Evolutionary conservation across 140 eudicot species (phyloP), one percentile per base, ranked within the genome.

Genomic region (Stevia rebaudiana): DNA sequence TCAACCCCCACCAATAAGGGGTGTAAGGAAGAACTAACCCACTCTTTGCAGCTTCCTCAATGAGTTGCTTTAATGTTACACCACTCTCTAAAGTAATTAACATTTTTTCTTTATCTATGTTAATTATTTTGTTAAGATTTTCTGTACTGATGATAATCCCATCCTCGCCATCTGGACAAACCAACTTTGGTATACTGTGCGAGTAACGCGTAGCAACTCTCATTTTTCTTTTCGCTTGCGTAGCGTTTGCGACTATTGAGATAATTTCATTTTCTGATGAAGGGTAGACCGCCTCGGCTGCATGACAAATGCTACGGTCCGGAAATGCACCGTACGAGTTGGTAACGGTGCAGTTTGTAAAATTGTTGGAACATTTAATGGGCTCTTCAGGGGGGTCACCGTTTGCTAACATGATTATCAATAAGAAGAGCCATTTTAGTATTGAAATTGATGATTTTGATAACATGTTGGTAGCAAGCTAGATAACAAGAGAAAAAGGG

Each of bases 1-100:
- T 86, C 70, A 89, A 37, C 0, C 97, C 97, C 89, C 77, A 83
- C 97, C 97, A 89, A 49, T 89, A 86, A 1, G 97, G 97, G 11
- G 86, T 69, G 39, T 89, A 79, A 31, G 97, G 92, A 67, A 89
- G 72, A 15, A 83, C 89, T 39, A 89, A 41, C 15, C 82, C 78
- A 3, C 60, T 82, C 30, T 79, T 74, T 0, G 85, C 90, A 28
- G 86, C 91, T 70, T 74, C 95, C 3, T 67, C 52, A 16, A 89
- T 86, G 47, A 89, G 78, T 57, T 81, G 79, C 77, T 63, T 77
- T 46, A 89, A 74, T 12, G 81, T 77, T 10, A 77, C 76, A 43
- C 97, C 97, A 6, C 84, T 77, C 63, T 89, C 81, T 42, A 86
- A 68, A 0, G 83, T 81, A 6, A 89, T 63, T 0, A 76, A 60